These are phyloP conservation scores for Phytomonas sp. DNA, from an alignment of 208 protist genomes.

Conservation along the genomic window DNA sequence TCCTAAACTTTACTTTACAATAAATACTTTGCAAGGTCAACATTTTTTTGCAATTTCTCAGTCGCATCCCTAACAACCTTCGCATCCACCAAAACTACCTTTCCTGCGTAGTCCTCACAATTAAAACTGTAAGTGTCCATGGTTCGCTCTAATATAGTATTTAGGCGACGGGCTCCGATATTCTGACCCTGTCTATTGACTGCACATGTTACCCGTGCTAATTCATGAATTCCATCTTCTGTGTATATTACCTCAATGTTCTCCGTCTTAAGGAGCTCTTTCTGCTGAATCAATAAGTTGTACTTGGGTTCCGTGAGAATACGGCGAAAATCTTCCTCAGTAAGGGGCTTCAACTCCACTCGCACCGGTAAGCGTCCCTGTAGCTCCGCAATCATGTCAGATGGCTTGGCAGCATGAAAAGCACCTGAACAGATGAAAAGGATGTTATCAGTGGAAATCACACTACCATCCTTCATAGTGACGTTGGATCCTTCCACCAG, in stretches of 20 bases:
- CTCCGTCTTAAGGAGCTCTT: constrained; percentile 92
- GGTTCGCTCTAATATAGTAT: constrained; percentile 94
- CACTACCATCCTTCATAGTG: constrained; percentile 93
- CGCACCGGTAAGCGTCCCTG: constrained; percentile 96
- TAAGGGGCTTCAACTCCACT: constrained; percentile 95
- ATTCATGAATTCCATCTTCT: constrained; percentile 84
- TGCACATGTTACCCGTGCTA: constrained; percentile 86
- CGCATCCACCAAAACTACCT: constrained; percentile 64
- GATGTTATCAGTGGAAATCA: constrained; percentile 95
- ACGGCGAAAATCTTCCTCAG: constrained; percentile 90
- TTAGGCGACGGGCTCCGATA: constrained; percentile 94
- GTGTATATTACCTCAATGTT: constrained; percentile 92
- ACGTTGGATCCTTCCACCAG: constrained; percentile 95
- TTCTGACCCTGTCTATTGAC: constrained; percentile 95
- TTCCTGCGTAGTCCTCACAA: constrained; percentile 71
- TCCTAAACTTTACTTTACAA: constrained; percentile 25
- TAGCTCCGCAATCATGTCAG: constrained; percentile 93
- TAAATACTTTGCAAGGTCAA: constrained; percentile 87
- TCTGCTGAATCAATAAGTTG: constrained; percentile 92
- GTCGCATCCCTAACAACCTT: constrained; percentile 61
- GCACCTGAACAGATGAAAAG: constrained; percentile 96
- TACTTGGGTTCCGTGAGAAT: constrained; percentile 96
- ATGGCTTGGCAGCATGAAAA: constrained; percentile 91
- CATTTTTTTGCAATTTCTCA: constrained; percentile 77
- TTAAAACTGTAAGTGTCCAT: constrained; percentile 93